Conservation (phyloP, 140 eudicot species). For the Anethum foeniculum region DNA sequence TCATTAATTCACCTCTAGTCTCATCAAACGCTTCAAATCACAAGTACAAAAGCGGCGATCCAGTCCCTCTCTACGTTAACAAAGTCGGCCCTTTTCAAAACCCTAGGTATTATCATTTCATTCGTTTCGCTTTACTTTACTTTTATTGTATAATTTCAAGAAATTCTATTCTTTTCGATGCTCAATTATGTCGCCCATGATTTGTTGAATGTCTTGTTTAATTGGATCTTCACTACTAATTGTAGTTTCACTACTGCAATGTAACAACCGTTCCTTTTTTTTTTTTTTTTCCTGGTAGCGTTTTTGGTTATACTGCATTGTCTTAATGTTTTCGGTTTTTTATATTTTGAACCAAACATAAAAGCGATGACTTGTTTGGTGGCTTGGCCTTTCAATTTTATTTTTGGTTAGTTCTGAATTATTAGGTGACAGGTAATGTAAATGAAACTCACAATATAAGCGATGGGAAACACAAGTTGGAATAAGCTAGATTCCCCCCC, state of each 20-base stretch:
- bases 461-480: too few relatives aligned
- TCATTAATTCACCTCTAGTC: slow-evolving; percentile 1
- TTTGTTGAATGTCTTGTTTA: not conserved
- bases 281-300: too few relatives aligned
- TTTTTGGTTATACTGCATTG: too few relatives aligned
- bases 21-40: slow-evolving; percentile 32
- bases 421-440: not conserved
- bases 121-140: not conserved
- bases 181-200: not conserved
- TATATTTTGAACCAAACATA: too few relatives aligned
- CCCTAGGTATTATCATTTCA: slow-evolving; percentile 48
- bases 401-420: not conserved
- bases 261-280: not conserved
- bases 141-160: not conserved
- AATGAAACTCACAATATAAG: not conserved
- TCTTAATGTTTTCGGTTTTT: too few relatives aligned
- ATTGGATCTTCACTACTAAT: not conserved
- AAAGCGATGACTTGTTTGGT: not conserved
- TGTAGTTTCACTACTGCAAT: not conserved
- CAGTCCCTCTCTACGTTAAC: slow-evolving; percentile 44
- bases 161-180: too few relatives aligned
- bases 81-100: slow-evolving; percentile 56
- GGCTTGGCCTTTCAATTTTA: not conserved
- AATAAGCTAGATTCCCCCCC: too few relatives aligned
- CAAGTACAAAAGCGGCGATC: slow-evolving; percentile 31